Conservation (phyloP, 495 filamentous ascomycete genomes). For the Penicillium angulare region DNA sequence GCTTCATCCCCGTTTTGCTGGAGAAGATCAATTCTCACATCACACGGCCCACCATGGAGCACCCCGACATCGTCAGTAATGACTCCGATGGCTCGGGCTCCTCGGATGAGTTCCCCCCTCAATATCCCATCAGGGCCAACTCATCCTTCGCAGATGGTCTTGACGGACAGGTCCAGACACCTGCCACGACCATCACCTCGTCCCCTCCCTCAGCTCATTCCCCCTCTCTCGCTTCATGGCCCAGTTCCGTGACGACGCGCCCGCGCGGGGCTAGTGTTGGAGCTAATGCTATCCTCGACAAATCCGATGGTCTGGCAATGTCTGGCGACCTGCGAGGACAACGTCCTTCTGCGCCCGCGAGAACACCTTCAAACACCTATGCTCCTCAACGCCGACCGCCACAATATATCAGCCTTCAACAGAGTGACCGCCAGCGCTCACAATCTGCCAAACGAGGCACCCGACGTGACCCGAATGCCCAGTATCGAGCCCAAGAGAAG, state of each 20-base stretch:
- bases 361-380: slow-evolving; percentile 72
- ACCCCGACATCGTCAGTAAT: slow-evolving; percentile 51
- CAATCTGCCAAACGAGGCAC: slow-evolving; percentile 50
- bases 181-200: slow-evolving; percentile 42
- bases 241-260: slow-evolving; percentile 33
- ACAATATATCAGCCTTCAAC: slow-evolving; percentile 52
- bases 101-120: slow-evolving; percentile 55
- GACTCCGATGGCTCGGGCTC: slow-evolving; percentile 66
- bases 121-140: slow-evolving; percentile 45
- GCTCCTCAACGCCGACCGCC: slow-evolving; percentile 71
- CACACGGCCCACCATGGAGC: slow-evolving; percentile 48
- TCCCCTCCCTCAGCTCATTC: slow-evolving; percentile 40
- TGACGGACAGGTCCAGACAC: slow-evolving; percentile 37
- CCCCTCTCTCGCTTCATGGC: slow-evolving; percentile 42
- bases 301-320: slow-evolving; percentile 30
- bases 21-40: slow-evolving; percentile 15
- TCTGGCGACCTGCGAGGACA: slow-evolving; percentile 41
- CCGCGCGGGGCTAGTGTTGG: slow-evolving; percentile 45
- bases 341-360: slow-evolving; percentile 58
- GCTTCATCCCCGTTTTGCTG: slow-evolving; percentile 11
- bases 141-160: slow-evolving; percentile 38
- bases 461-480: slow-evolving; percentile 69
- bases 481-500: slow-evolving; percentile 78
- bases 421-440: slow-evolving; percentile 51
- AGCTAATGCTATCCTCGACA: slow-evolving; percentile 30